These are phyloP conservation scores for Carallia pectinifolia DNA, from an alignment of 345 rosid species.

Conservation along the genomic window DNA sequence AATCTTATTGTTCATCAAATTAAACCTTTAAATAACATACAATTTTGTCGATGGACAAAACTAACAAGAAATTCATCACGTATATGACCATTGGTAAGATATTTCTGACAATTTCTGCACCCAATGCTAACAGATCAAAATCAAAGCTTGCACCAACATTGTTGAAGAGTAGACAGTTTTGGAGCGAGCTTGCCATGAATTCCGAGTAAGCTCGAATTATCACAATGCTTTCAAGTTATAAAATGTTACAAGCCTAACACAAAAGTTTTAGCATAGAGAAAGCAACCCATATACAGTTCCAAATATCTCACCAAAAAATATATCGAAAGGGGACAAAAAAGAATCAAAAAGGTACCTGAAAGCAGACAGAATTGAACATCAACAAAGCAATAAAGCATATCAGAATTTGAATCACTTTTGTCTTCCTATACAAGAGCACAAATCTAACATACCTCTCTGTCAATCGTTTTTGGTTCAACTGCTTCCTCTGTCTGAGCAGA, in stretches of 20 bases:
- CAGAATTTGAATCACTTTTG: not conserved
- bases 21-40: not conserved
- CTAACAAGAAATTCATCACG: not conserved
- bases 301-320: not conserved
- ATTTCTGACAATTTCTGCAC: too few species aligned
- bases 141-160: too few species aligned
- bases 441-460: conserved; percentile 60
- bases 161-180: too few species aligned
- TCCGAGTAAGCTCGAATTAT: not conserved
- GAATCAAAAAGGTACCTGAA: not conserved
- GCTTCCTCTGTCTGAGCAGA: conserved; percentile 34
- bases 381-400: not conserved
- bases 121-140: too few species aligned
- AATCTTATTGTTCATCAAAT: not conserved
- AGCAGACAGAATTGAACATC: not conserved
- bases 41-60: not conserved
- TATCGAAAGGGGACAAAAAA: not conserved
- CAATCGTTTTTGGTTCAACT: conserved; percentile 55
- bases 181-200: too few species aligned
- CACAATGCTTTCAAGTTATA: not conserved
- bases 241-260: not conserved
- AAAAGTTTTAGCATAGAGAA: not conserved
- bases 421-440: not conserved
- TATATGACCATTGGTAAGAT: not conserved
- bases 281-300: not conserved